Percentiles rank a stretch among this genome's conserved stretches.
Conservation (phyloP, 495 filamentous ascomycete genomes). For the Xylaria scruposa region DNA sequence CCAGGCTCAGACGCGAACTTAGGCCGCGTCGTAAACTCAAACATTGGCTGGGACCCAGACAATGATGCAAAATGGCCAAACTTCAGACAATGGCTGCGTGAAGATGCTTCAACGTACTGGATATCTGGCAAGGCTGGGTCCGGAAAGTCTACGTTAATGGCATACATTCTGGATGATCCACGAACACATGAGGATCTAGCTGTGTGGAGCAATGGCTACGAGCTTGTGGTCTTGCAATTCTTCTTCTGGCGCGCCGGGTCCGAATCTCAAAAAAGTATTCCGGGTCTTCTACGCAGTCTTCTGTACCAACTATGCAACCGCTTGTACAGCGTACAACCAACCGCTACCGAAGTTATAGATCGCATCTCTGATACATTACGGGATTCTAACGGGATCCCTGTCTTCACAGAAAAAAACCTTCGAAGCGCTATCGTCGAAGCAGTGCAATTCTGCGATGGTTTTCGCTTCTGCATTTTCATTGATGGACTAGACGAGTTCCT, state of each 20-base stretch:
- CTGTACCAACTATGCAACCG: slow-evolving; percentile 3
- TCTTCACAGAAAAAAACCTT: neutral
- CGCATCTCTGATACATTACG: too few relatives aligned
- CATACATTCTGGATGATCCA: slow-evolving; percentile 14
- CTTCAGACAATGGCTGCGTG: slow-evolving; percentile 13
- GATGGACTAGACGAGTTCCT: slow-evolving; percentile 13
- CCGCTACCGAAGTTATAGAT: neutral
- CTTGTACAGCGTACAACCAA: too few relatives aligned
- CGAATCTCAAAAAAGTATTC: slow-evolving; percentile 40
- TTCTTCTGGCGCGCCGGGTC: slow-evolving; percentile 52
- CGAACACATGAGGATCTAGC: slow-evolving; percentile 14
- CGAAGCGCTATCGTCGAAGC: neutral
- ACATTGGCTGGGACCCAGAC: too few relatives aligned
- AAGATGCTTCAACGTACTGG: slow-evolving; percentile 17
- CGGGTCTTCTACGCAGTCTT: slow-evolving; percentile 8
- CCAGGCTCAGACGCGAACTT: too few relatives aligned
- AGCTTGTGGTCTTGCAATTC: slow-evolving; percentile 38
- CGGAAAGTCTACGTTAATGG: slow-evolving; percentile 29
- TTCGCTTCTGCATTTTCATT: slow-evolving; percentile 14
- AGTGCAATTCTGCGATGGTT: neutral
- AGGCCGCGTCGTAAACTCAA: too few relatives aligned
- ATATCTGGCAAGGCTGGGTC: slow-evolving; percentile 27
- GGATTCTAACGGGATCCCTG: too few relatives aligned
- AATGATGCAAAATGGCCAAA: neutral
- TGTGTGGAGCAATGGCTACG: slow-evolving; percentile 31